phyloP scores from a whole-genome alignment of 495 filamentous ascomycete genomes.

The Aspergillus bertholletiae region DNA sequence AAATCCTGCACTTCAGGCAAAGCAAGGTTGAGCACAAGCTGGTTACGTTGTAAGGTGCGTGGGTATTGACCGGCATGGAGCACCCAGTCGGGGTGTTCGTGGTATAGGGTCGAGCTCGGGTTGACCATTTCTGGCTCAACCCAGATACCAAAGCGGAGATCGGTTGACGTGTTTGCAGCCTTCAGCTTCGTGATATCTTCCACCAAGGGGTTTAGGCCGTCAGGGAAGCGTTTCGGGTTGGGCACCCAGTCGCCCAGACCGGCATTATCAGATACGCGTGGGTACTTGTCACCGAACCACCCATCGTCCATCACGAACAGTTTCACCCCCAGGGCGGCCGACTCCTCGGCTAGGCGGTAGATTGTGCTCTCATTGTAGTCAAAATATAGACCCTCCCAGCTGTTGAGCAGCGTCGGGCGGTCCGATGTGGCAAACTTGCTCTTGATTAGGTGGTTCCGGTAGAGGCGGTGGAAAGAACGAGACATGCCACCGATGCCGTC shows the following conservation, averaged over 20 bases:
- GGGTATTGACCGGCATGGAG: conserved; percentile 49
- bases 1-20: conserved; percentile 52
- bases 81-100: conserved; percentile 52
- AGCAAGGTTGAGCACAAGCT: conserved; percentile 51
- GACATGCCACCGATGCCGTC: conserved; percentile 54
- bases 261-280: conserved; percentile 42
- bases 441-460: conserved; percentile 51
- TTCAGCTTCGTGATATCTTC: conserved; percentile 39
- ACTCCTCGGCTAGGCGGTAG: conserved; percentile 43
- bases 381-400: conserved; percentile 54
- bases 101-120: conserved; percentile 49
- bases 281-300: conserved; percentile 55
- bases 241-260: conserved; percentile 55
- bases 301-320: conserved; percentile 57
- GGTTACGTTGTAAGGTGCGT: conserved; percentile 45
- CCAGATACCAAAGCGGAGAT: conserved; percentile 53
- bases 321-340: conserved; percentile 47
- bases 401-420: conserved; percentile 51
- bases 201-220: conserved; percentile 45
- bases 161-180: conserved; percentile 33
- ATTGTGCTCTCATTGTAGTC: conserved; percentile 46
- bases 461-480: conserved; percentile 48
- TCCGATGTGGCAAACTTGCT: conserved; percentile 46
- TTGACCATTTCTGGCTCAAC: conserved; percentile 60
- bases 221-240: conserved; percentile 48